Percentiles rank a stretch among this genome's conserved stretches.
Evolutionary conservation across 2,329 filamentous ascomycete species (phyloP).

Genomic region (Aaosphaeria pasadenensis): DNA sequence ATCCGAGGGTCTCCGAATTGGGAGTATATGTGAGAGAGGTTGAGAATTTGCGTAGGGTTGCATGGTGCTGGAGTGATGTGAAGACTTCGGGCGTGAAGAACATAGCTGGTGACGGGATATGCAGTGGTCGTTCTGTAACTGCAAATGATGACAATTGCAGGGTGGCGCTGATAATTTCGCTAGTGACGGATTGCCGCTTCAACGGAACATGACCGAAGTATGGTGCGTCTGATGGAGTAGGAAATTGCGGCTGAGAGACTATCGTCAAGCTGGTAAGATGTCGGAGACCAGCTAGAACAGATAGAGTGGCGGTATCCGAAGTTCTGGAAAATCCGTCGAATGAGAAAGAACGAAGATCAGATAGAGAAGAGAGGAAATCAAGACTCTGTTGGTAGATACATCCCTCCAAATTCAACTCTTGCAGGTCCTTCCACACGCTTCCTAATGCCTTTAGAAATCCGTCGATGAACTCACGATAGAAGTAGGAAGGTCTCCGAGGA

Average conservation of each 20-base stretch:
- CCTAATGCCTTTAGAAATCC: constrained; percentile 13
- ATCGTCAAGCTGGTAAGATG: constrained; percentile 18
- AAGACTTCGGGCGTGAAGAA: constrained; percentile 21
- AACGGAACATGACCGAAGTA: constrained; percentile 8
- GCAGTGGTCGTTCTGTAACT: constrained; percentile 10
- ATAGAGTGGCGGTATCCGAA: constrained; percentile 12
- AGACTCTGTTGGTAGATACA: constrained; percentile 22
- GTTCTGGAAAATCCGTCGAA: constrained; percentile 26
- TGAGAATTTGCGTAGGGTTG: constrained; percentile 11
- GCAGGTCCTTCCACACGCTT: constrained; percentile 13
- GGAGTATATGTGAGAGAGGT: constrained; percentile 16
- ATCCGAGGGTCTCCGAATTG: constrained; percentile 10
- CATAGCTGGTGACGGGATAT: constrained; percentile 5
- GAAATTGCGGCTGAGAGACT: constrained; percentile 12
- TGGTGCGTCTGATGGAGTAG: constrained; percentile 7
- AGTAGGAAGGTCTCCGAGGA: constrained; percentile 15
- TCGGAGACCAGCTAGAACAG: constrained; percentile 16
- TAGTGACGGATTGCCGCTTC: constrained; percentile 14
- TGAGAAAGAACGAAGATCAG: constrained; percentile 15
- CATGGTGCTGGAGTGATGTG: constrained; percentile 13
- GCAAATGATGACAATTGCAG: constrained; percentile 17
- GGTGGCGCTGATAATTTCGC: constrained; percentile 11
- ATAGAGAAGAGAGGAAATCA: constrained; percentile 12
- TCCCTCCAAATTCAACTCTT: constrained; percentile 19
- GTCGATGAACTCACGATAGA: constrained; percentile 23